Base-by-base conservation (phyloP, 768 basidiomycete species). In the Termitomyces eurrhizus region DNA sequence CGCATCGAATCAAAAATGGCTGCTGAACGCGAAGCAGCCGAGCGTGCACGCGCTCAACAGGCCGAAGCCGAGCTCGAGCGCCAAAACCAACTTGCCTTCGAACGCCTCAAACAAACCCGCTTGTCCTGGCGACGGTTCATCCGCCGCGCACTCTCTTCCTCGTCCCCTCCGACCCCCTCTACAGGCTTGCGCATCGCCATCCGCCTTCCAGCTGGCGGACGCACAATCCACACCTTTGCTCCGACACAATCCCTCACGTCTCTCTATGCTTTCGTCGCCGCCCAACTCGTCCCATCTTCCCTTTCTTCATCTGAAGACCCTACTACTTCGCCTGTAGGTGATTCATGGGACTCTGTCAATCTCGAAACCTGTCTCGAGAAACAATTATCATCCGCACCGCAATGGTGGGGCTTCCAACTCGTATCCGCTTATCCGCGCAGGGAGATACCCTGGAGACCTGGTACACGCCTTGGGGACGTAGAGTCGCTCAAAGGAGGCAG, bases 321-420 rank as follows among this genome's bases (percentile, higher is more conserved):
- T 0, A 59, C 63, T 1, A 67, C 69, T 0, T 74, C 83, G 0
- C 80, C 84, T 5, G 72, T 70, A 7, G 79, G 68, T 62, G 64
- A 7, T 73, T 74, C 32, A 72, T 77, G 51, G 63, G 37, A 59
- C n/a, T n/a, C 70, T 24, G 75, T 70, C 18, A 64, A 69, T n/a
- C 69, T 77, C 14, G 79, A 81, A 57, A 58, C 67, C 21, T 68
- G 71, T 9, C 69, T 78, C 32, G 75, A 73, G 70, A 74, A 51
- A 42, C 53, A 0, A 62, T 16, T 37, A 53, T 36, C 21, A 46
- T 54, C 8, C 18, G 6, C 45, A n/a, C 56, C 45, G 2, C 74
- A 73, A 32, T 92, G 87, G 80, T 93, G 89, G 86, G 85, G 83
- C 8, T 95, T 95, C 77, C 79, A 77, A 61, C 75, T 95, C 33